A percentile compares a stretch with the other conserved stretches of the same genome.
These are phyloP conservation scores for Paecilomyces formosus DNA, from an alignment of 2,329 filamentous ascomycete genomes.

Conservation along the genomic window DNA sequence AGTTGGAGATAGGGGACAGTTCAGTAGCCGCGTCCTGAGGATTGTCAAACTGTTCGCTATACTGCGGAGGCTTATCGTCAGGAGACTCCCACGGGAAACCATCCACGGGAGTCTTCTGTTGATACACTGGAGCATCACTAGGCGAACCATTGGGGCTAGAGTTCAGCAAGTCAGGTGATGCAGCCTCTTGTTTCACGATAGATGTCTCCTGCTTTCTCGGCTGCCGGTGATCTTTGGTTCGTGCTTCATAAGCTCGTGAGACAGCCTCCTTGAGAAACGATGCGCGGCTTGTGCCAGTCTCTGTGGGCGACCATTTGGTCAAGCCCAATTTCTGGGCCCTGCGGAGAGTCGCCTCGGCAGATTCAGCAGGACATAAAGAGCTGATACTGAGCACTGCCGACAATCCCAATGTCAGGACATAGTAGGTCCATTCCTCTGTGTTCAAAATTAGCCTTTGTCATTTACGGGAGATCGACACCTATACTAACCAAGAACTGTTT, in stretches of 20 bases:
- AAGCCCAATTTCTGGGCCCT: constrained; percentile 49
- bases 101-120: neutral
- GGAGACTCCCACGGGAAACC: neutral
- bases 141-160: constrained; percentile 10
- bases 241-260: constrained; percentile 50
- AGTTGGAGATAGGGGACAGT: constrained; percentile 25
- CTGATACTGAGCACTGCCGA: constrained; percentile 48
- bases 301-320: constrained; percentile 48
- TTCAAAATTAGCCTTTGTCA: constrained; percentile 11
- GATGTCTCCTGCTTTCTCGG: constrained; percentile 7
- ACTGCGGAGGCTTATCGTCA: neutral
- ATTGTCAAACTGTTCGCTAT: neutral
- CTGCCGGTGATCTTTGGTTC: constrained; percentile 8
- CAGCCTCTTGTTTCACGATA: constrained; percentile 2
- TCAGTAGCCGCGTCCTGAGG: neutral
- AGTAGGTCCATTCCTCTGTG: constrained; percentile 54
- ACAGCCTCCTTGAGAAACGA: constrained; percentile 56
- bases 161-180: neutral
- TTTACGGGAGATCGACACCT: neutral
- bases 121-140: neutral
- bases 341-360: constrained; percentile 40
- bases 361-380: constrained; percentile 31
- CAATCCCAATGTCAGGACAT: constrained; percentile 53
- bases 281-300: constrained; percentile 40
- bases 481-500: constrained; percentile 43